Percentiles rank a stretch among this genome's conserved stretches.
phyloP scores from a whole-genome alignment of 2,329 filamentous ascomycete genomes.

The Pseudogymnoascus sp. region DNA sequence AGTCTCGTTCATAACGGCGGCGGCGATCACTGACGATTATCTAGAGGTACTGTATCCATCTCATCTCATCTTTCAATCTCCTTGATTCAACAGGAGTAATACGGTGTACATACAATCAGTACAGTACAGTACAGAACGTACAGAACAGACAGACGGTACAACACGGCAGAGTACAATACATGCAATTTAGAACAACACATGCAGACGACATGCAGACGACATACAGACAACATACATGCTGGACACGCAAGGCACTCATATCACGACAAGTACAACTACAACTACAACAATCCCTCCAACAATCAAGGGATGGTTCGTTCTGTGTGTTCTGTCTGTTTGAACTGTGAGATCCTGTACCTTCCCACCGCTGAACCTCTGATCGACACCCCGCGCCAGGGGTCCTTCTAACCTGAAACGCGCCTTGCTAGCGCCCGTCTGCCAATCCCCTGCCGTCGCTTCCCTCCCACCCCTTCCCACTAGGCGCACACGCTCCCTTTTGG shows the following conservation, averaged over 20 bases:
- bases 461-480: neutral
- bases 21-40: neutral
- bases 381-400: conserved; percentile 4
- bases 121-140: neutral
- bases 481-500: neutral
- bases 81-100: neutral
- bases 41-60: neutral
- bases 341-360: neutral
- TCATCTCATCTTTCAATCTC: neutral
- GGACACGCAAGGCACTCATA: neutral
- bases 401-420: conserved; percentile 4
- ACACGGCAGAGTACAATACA: neutral
- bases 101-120: neutral
- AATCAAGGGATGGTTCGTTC: neutral
- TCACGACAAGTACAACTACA: neutral
- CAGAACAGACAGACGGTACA: neutral
- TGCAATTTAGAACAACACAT: neutral
- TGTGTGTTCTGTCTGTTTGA: neutral
- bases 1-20: neutral
- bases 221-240: neutral
- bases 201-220: neutral
- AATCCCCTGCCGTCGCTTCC: neutral
- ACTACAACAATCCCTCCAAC: neutral
- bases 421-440: conserved; percentile 1
- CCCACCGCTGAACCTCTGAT: neutral